phyloP scores from a whole-genome alignment of 805 yeast genomes.

The Metschnikowia koreensis region DNA sequence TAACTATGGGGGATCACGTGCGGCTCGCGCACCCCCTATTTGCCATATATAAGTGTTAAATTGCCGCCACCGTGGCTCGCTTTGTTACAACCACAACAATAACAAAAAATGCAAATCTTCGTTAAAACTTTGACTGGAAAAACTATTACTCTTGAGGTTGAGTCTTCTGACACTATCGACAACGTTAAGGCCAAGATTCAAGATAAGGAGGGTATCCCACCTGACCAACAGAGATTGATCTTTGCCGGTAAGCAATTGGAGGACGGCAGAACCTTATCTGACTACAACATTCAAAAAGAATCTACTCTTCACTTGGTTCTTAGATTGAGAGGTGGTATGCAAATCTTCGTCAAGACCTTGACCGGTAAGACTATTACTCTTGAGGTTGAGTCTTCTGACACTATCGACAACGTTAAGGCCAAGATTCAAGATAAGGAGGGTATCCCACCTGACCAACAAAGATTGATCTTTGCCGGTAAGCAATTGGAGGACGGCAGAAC shows the following conservation, averaged over 20 bases:
- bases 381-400: conserved; percentile 97
- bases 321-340: conserved; percentile 94
- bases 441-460: conserved; percentile 46
- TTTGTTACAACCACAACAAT: conserved; percentile 5
- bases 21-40: conserved; percentile 16
- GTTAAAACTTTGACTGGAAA: conserved; percentile 59
- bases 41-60: conserved; percentile 19
- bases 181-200: conserved; percentile 90
- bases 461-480: conserved; percentile 48
- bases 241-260: conserved; percentile 98
- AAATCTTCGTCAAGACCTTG: conserved; percentile 47
- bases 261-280: conserved; percentile 93
- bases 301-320: conserved; percentile 93
- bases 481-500: conserved; percentile 44
- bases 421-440: conserved; percentile 46
- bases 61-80: conserved; percentile 16
- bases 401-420: conserved; percentile 82
- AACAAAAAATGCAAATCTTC: conserved; percentile 37
- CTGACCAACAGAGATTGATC: conserved; percentile 95
- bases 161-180: conserved; percentile 96
- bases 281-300: conserved; percentile 98
- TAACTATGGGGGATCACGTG: conserved; percentile 18
- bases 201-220: conserved; percentile 97
- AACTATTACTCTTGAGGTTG: conserved; percentile 87
- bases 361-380: conserved; percentile 74